Percentiles rank a stretch among this genome's conserved stretches.
phyloP scores from a whole-genome alignment of 495 filamentous ascomycete species.

The Podospora anserina region DNA sequence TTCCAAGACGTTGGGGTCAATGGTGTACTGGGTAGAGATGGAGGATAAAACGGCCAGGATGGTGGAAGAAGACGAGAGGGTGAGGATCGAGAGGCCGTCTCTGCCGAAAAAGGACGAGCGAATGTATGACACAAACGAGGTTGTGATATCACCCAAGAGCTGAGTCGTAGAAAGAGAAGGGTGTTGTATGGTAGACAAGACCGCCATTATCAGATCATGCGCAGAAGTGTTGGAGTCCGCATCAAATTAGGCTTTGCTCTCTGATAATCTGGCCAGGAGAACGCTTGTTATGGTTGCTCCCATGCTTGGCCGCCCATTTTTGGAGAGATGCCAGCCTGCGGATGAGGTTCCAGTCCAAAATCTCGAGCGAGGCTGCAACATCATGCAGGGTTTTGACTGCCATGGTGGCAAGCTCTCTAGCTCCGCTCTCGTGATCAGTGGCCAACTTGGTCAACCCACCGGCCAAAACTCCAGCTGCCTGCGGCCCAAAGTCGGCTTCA shows the following conservation, averaged over 20 bases:
- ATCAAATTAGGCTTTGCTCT: constrained; percentile 15
- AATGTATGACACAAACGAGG: constrained; percentile 10
- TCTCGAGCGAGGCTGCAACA: constrained; percentile 30
- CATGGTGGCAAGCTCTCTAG: constrained; percentile 51
- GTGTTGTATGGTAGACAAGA: constrained; percentile 47
- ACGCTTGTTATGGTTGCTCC: constrained; percentile 55
- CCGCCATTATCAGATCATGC: constrained; percentile 10
- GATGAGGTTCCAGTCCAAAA: constrained; percentile 45
- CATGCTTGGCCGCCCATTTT: constrained; percentile 63
- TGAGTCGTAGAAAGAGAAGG: constrained; percentile 51
- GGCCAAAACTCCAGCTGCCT: constrained; percentile 43
- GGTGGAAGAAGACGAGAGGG: constrained; percentile 60
- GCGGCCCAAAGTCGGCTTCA: constrained; percentile 42
- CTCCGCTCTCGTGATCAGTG: constrained; percentile 55
- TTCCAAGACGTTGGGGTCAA: constrained; percentile 61
- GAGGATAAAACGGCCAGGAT: constrained; percentile 40
- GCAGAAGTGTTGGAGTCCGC: not conserved
- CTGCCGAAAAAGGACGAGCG: constrained; percentile 13
- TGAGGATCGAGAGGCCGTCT: constrained; percentile 48
- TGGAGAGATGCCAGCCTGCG: constrained; percentile 63
- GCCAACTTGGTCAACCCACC: constrained; percentile 46
- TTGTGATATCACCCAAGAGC: constrained; percentile 20
- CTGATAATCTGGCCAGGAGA: constrained; percentile 44
- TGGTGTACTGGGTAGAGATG: constrained; percentile 24
- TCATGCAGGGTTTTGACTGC: constrained; percentile 50